Evolutionary conservation across 75 land plant genomes (phyloP), one percentile per base, ranked within the genome.

Genomic region (Chamaecyparis obtusa): DNA sequence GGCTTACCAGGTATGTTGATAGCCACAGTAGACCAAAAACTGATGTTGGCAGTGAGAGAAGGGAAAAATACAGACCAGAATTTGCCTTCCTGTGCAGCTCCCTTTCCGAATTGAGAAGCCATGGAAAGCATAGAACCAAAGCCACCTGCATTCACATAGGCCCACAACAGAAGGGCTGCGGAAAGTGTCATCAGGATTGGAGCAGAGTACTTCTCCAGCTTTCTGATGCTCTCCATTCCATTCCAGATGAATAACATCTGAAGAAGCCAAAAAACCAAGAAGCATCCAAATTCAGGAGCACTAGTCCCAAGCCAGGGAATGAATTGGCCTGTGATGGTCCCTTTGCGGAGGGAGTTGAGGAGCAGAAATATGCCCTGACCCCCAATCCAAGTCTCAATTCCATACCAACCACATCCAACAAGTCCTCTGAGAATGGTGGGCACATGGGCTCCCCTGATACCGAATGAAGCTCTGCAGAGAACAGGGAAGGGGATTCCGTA

Each of bases 391-490:
- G 99, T 91, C 90, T 98, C 97, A 54, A 98, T 96, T 7, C 99
- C 99, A 87, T 90, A 98, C 99, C 99, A 98, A 14, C 99, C 99
- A 89, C 99, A 98, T 6, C 93, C 99, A 44, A 98, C 95, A 44
- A 98, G 87, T 6, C 92, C 99, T 32, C 98, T 88, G 55, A 98
- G 92, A 57, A 98, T 87, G 6, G 98, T 89, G n/a, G 99, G 95
- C n/a, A 98, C 49, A 85, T 95, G 94, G 10, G 99, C 96, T 3
- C 99, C 99, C 16, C 76, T 92, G 85, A 96, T 87, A 1, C 99
- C 99, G 86, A 98, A 98, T 2, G 96, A 75, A 3, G 99, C 92
- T 16, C 99, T 85, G 24, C 93, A 92, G 15, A 96, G 39, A 24
- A 98, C 96, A 1, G 99, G 97, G 87, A 96, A 96, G 48, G 99